Evolutionary conservation across 1,139 yeast genomes (phyloP), one percentile per base, ranked within the genome.

Genomic region (Candida tetrigidarum): DNA sequence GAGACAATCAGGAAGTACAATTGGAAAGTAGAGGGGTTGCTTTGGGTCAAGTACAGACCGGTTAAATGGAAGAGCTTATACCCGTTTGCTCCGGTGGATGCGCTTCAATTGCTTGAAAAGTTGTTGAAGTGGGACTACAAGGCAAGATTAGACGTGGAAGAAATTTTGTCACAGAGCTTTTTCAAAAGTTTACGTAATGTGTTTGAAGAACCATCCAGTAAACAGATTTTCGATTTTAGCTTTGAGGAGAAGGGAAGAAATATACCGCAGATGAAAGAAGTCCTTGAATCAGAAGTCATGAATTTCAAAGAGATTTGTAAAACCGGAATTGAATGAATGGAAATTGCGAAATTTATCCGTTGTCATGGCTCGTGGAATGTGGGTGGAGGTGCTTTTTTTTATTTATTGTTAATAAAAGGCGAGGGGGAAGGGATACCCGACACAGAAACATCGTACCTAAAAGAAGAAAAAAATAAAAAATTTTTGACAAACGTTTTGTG

Each of bases 41-140:
- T 44, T 34, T 46, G 54, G 50, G 41, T 39, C 5, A 52, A 48
- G 33, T 47, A 48, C 23, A 54, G 66, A 33, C 66, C 72, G 3
- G 63, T 68, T 20, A 63, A 67, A 2, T 84, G 89, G 84, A 48
- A 55, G 2, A 61, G 62, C 0, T 54, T 84, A 2, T 84, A 80
- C 53, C 90, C 92, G 1, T 78, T 72, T 61, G 88, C 90, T 1
- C 70, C 79, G 5, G 47, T 44, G 0, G 59, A 60, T 1, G 86
- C 85, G 0, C 62, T 72, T 11, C 39, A 48, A 20, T 63, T 86
- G 41, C 57, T 86, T 16, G 71, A 69, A 8, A 60, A 57, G n/a
- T 61, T 86, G 41, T 51, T 86, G n/a, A 65, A 72, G 46, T 86
- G 93, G 93, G 84, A 83, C 49, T 69, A 79, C 2, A 58, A 58